These are phyloP conservation scores for Plasmodium adleri DNA, from an alignment of 169 alveolate species.

Conservation along the genomic window DNA sequence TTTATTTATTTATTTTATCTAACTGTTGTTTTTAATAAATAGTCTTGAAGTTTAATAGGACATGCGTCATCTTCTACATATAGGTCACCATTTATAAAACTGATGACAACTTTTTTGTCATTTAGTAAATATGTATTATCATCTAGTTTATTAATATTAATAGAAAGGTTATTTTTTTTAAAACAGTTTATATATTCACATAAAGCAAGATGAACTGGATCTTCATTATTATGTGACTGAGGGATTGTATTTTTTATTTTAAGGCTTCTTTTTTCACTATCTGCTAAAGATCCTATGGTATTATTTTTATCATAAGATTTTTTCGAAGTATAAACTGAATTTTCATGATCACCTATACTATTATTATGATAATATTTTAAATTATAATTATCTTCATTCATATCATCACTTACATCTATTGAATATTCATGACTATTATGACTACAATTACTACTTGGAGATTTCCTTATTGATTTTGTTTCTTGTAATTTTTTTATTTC, in stretches of 20 bases:
- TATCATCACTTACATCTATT: not conserved
- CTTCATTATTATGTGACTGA: not conserved
- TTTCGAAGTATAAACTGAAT: not conserved
- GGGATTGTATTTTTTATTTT: not conserved
- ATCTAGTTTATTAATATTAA: constrained; percentile 24
- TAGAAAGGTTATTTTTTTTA: constrained; percentile 19
- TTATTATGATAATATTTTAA: not conserved
- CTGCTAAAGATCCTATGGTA: not conserved
- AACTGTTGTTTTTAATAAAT: not conserved
- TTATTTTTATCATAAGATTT: constrained; percentile 43
- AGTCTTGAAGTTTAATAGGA: constrained; percentile 45
- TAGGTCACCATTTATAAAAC: constrained; percentile 57
- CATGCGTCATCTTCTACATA: constrained; percentile 34
- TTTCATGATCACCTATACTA: constrained; percentile 4
- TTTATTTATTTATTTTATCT: not conserved
- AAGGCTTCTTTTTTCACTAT: not conserved
- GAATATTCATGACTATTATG: not conserved
- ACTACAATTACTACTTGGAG: constrained; percentile 2
- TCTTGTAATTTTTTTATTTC: constrained; percentile 68
- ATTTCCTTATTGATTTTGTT: constrained; percentile 26
- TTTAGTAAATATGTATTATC: constrained; percentile 39
- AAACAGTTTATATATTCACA: constrained; percentile 30
- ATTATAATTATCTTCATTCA: not conserved
- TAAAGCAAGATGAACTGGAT: constrained; percentile 38
- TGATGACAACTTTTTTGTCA: constrained; percentile 35